These are phyloP conservation scores for Fusarium sp. DNA, from an alignment of 2,329 filamentous ascomycete genomes.

Conservation along the genomic window DNA sequence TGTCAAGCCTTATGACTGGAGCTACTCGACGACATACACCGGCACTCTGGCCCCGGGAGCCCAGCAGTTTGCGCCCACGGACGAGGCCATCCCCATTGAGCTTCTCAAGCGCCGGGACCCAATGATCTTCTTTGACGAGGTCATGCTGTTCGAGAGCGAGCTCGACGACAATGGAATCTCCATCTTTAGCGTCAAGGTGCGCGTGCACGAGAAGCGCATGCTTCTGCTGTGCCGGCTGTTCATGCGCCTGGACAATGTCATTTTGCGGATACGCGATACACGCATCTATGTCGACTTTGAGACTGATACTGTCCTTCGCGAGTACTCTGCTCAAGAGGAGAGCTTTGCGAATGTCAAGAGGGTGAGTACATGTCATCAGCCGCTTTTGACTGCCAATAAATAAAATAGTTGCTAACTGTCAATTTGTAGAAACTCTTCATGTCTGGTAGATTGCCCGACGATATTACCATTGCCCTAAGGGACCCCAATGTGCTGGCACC, in stretches of 20 bases:
- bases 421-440: constrained; percentile 57
- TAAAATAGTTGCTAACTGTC: background rate
- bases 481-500: constrained; percentile 82
- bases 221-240: constrained; percentile 88
- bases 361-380: constrained; percentile 56
- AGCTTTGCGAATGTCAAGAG: constrained; percentile 79
- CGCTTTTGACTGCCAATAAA: background rate
- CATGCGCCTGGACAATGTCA: constrained; percentile 90
- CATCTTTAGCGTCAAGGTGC: constrained; percentile 87
- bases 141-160: constrained; percentile 96
- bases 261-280: constrained; percentile 89
- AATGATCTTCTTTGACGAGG: constrained; percentile 96
- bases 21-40: constrained; percentile 88
- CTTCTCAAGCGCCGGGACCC: constrained; percentile 90
- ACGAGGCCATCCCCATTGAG: constrained; percentile 78
- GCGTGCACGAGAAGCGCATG: constrained; percentile 91
- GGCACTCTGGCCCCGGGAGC: constrained; percentile 69
- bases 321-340: constrained; percentile 91
- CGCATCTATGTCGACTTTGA: constrained; percentile 91
- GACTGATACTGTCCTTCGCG: constrained; percentile 80
- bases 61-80: constrained; percentile 44
- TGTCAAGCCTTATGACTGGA: constrained; percentile 98
- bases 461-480: constrained; percentile 79
- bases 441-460: constrained; percentile 69
- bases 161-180: constrained; percentile 97